A percentile compares a stretch with the other conserved stretches of the same genome.
Evolutionary conservation across 768 basidiomycete genomes (phyloP).

Genomic region (Roridomyces roridus): DNA sequence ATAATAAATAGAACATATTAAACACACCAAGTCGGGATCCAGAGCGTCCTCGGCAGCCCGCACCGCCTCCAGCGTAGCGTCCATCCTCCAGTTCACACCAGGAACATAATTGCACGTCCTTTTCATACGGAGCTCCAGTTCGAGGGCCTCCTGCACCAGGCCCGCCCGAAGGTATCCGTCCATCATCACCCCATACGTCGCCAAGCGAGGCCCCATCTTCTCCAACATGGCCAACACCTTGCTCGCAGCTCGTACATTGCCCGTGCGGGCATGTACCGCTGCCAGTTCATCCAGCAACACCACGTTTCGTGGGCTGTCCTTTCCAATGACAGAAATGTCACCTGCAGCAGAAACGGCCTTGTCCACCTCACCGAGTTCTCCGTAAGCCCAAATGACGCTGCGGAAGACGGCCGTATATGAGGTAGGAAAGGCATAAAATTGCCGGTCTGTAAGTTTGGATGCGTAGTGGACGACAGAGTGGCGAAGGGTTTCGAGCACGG

Average conservation of each 20-base stretch:
- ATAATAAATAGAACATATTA: not conserved
- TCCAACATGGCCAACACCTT: conserved; percentile 12
- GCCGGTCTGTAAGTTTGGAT: conserved; percentile 1
- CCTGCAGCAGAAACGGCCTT: conserved; percentile 3
- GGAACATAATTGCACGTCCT: conserved; percentile 8
- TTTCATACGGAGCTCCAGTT: conserved; percentile 18
- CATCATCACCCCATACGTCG: conserved; percentile 23
- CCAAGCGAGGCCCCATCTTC: conserved; percentile 3
- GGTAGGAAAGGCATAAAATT: conserved; percentile 22
- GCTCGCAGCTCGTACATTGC: conserved; percentile 8
- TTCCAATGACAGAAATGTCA: conserved; percentile 14
- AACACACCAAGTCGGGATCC: not conserved
- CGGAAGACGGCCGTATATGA: conserved; percentile 22
- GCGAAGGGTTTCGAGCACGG: not conserved
- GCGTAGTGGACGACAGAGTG: conserved; percentile 17
- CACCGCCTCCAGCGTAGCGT: conserved; percentile 10
- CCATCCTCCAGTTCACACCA: conserved; percentile 20
- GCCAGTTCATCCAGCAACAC: conserved; percentile 16
- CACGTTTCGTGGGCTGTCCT: not conserved
- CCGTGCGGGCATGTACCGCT: conserved; percentile 10
- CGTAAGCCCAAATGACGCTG: conserved; percentile 19
- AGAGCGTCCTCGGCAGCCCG: conserved; percentile 1
- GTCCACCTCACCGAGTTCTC: conserved; percentile 1
- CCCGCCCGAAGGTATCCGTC: conserved; percentile 17
- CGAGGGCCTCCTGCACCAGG: conserved; percentile 1